A percentile compares a stretch with the other conserved stretches of the same genome.
Evolutionary conservation across 177 flowering plant species (phyloP).

Genomic region (Vitis hybrid): DNA sequence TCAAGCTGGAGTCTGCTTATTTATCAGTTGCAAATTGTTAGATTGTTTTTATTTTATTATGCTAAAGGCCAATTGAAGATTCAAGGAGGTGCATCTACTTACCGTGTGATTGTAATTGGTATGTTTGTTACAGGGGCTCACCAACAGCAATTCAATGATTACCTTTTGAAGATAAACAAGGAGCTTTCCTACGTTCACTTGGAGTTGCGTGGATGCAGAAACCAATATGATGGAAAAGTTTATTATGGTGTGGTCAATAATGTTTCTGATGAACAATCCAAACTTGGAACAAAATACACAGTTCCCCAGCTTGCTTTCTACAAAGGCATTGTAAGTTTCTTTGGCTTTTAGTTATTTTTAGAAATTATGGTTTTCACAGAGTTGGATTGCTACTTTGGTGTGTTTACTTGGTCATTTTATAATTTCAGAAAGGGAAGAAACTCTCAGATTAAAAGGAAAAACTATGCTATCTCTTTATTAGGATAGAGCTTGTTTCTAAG

Average conservation of each 20-base stretch:
- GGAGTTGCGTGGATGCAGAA: slow-evolving; percentile 81
- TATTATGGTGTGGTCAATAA: slow-evolving; percentile 88
- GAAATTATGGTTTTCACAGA: not conserved
- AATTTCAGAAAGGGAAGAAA: not conserved
- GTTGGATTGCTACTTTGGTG: not conserved
- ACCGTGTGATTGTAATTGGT: not conserved
- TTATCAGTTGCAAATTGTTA: no score
- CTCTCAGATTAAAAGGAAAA: no score
- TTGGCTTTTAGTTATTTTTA: not conserved
- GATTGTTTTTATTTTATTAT: not conserved
- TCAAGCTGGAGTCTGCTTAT: no score
- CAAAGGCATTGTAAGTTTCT: slow-evolving; percentile 71
- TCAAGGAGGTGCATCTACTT: not conserved
- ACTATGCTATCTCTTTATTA: no score
- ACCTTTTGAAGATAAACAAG: slow-evolving; percentile 67
- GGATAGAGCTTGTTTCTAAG: no score
- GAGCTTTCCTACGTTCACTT: slow-evolving; percentile 74
- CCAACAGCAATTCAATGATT: slow-evolving; percentile 52
- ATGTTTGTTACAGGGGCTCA: slow-evolving; percentile 34
- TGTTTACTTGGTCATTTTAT: not conserved
- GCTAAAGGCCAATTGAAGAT: not conserved
- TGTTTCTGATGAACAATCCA: slow-evolving; percentile 89
- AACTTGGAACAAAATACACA: slow-evolving; percentile 81
- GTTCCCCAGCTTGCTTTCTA: slow-evolving; percentile 87
- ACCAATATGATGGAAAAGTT: slow-evolving; percentile 75